Base-by-base conservation (phyloP, 768 basidiomycete species). In the Multifurca ochricompacta region DNA sequence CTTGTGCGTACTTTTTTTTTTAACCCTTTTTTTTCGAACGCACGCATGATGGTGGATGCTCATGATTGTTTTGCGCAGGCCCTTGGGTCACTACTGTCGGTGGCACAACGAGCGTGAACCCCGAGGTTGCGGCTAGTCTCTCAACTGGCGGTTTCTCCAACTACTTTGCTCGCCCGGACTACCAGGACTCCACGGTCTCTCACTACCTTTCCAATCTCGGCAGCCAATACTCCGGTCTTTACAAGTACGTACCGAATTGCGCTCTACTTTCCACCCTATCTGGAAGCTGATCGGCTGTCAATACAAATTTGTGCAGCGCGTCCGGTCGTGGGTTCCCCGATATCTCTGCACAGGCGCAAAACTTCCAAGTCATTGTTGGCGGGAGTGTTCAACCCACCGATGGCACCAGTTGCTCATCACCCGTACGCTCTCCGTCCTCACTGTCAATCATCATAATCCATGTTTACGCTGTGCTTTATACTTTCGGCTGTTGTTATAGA, bases 101-200 rank as follows among this genome's bases (percentile, higher is more conserved):
- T 27, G 70, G 82, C 4, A 87, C 85, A 0, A 75, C 72, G 1
- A 68, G 68, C 41, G 67, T 81, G 52, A 77, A 77, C 64, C 82
- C 83, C 4, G 83, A 87, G 64, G 70, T 77, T 31, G 82, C 78
- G 9, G 69, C 76, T 46, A 71, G 66, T 65, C 81, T 85, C 68
- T 81, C 82, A 16, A 81, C 82, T 1, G 85, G 84, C 37, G 84
- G 85, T 2, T 85, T 84, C 68, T 83, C 81, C 18, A 70, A 71
- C 63, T 68, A 68, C 58, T 70, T 72, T 43, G 45, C 66, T 18
- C 65, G 49, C 11, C 59, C 43, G 37, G n/a, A 54, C 50, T 73
- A 67, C 51, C 71, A 72, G 59, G 19, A 56, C 1, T 31, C 54
- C 11, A 65, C 66, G 2, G 70, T 73, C 3, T 41, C 61, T 13